phyloP scores from a whole-genome alignment of 2,329 filamentous ascomycete species.

The Microcyclospora pomicola region DNA sequence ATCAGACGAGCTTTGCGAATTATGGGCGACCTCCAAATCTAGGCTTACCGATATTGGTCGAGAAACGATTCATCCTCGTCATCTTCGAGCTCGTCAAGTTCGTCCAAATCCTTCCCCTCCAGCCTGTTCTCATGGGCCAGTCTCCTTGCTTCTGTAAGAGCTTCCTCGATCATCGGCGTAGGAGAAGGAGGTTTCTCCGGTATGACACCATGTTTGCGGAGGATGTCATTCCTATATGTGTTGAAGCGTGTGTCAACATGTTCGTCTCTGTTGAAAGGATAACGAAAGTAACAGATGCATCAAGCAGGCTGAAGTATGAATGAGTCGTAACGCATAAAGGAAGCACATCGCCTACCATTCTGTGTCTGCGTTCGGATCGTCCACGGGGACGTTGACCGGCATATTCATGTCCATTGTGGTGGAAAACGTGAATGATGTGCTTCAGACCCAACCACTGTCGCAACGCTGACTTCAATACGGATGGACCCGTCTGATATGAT shows the following conservation, averaged over 20 bases:
- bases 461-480: too few relatives aligned
- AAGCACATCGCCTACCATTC: constrained; percentile 55
- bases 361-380: constrained; percentile 91
- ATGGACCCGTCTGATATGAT: too few relatives aligned
- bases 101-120: constrained; percentile 87
- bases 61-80: constrained; percentile 89
- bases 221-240: constrained; percentile 76
- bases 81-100: constrained; percentile 86
- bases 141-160: constrained; percentile 66
- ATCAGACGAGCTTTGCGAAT: background rate
- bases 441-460: too few relatives aligned
- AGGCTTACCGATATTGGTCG: constrained; percentile 56
- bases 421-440: background rate
- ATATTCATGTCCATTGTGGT: constrained; percentile 28
- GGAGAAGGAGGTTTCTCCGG: constrained; percentile 96
- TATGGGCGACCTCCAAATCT: background rate
- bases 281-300: too few relatives aligned
- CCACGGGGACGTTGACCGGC: constrained; percentile 66
- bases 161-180: constrained; percentile 91
- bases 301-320: too few relatives aligned
- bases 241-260: constrained; percentile 3
- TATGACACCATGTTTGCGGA: constrained; percentile 90
- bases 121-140: constrained; percentile 84
- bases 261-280: background rate
- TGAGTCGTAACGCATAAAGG: too few relatives aligned